A percentile compares a stretch with the other conserved stretches of the same genome.
Evolutionary conservation across 2,329 filamentous ascomycete genomes (phyloP).

Genomic region (Diaporthe ampelina): DNA sequence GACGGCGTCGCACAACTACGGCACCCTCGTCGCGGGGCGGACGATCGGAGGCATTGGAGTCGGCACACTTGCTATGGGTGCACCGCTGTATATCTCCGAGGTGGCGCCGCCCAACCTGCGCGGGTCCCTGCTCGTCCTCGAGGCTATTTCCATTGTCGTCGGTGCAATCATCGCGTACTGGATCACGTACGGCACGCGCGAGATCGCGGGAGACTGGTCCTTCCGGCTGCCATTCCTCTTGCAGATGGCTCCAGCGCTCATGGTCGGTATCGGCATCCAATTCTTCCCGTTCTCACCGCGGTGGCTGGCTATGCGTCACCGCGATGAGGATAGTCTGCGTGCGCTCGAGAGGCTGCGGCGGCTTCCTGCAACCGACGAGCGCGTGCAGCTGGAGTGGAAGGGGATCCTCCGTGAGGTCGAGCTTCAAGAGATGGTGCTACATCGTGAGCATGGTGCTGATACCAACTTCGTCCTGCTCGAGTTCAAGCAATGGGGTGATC

Average conservation of each 20-base stretch:
- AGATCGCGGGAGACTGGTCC: conserved; percentile 56
- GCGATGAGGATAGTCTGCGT: conserved; percentile 49
- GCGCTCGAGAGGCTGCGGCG: conserved; percentile 51
- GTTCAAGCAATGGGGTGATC: conserved; percentile 59
- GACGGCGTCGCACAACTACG: conserved; percentile 50
- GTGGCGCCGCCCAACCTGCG: conserved; percentile 44
- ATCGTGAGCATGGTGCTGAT: conserved; percentile 53
- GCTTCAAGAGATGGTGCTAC: conserved; percentile 57
- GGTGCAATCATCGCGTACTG: conserved; percentile 60
- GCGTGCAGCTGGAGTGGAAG: conserved; percentile 62
- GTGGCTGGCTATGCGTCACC: conserved; percentile 50
- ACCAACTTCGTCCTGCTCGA: conserved; percentile 57
- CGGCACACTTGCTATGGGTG: conserved; percentile 51
- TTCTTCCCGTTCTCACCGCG: conserved; percentile 60
- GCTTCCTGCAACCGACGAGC: conserved; percentile 53
- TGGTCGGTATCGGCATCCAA: conserved; percentile 68
- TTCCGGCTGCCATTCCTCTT: conserved; percentile 64
- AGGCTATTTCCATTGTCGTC: conserved; percentile 56
- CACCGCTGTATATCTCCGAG: conserved; percentile 47
- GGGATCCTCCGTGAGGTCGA: conserved; percentile 63
- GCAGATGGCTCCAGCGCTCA: conserved; percentile 69
- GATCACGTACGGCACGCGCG: conserved; percentile 57
- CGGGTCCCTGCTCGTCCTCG: conserved; percentile 40
- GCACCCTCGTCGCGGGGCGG: conserved; percentile 57
- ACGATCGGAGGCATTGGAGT: conserved; percentile 49